Percentiles rank a stretch among this genome's conserved stretches.
Conservation (phyloP, 345 rosid genomes). For the Melastoma malabathricum region DNA sequence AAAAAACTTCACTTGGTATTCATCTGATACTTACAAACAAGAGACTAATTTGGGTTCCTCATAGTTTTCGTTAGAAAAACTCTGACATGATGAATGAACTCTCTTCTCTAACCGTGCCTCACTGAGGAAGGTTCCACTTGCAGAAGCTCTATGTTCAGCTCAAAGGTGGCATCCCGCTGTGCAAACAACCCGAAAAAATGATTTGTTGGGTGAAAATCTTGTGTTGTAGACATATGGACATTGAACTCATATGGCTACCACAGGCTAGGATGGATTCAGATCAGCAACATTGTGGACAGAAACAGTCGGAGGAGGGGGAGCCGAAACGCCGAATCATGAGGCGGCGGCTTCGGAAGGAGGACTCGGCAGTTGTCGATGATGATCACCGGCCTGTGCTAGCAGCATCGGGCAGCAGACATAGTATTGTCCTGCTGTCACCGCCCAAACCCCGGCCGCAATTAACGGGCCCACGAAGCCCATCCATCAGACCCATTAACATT, state of each 20-base stretch:
- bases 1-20: too few species aligned
- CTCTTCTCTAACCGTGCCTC: constrained; percentile 12
- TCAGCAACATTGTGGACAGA: constrained; percentile 1
- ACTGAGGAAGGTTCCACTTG: constrained; percentile 33
- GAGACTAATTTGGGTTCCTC: too few species aligned
- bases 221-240: constrained; percentile 12
- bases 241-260: constrained; percentile 77
- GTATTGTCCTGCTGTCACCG: background rate
- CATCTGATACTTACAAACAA: too few species aligned
- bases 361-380: constrained; percentile 4
- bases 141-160: constrained; percentile 76
- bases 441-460: background rate
- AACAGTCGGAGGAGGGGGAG: constrained; percentile 5
- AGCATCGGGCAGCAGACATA: constrained; percentile 26
- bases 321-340: background rate
- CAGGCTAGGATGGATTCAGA: constrained; percentile 1
- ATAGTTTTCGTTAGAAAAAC: too few species aligned
- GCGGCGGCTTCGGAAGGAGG: background rate
- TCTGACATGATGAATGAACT: too few species aligned
- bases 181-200: background rate
- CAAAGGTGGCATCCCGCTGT: constrained; percentile 81
- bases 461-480: background rate
- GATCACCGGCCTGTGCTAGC: background rate
- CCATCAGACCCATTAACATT: too few species aligned
- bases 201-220: too few species aligned